Evolutionary conservation across 2,329 filamentous ascomycete species (phyloP).

Genomic region (Rhynchosporium graminicola): DNA sequence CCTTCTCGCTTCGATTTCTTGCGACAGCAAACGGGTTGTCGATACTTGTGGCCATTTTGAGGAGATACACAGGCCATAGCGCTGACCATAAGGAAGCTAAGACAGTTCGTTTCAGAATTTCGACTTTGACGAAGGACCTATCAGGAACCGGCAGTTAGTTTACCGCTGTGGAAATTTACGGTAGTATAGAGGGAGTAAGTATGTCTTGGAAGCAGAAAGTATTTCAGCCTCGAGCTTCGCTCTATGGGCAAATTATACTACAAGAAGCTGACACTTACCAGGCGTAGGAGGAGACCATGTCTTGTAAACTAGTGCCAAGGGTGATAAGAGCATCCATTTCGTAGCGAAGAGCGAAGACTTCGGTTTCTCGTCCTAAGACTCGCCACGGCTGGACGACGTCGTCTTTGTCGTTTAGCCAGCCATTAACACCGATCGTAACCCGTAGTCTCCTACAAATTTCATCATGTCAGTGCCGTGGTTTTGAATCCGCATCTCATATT

Average conservation of each 20-base stretch:
- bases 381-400: slow-evolving; percentile 82
- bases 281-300: slow-evolving; percentile 62
- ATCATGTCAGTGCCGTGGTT: not conserved
- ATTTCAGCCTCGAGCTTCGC: no score
- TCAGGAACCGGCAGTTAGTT: no score
- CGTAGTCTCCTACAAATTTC: slow-evolving; percentile 55
- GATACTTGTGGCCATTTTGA: slow-evolving; percentile 54
- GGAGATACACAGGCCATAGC: slow-evolving; percentile 51
- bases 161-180: no score
- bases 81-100: slow-evolving; percentile 47
- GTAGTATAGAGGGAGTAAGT: no score
- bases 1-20: slow-evolving; percentile 59
- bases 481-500: not conserved
- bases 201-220: no score
- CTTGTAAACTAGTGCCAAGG: slow-evolving; percentile 71
- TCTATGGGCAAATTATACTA: no score
- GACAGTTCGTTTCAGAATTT: slow-evolving; percentile 60
- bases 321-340: slow-evolving; percentile 77
- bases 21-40: slow-evolving; percentile 65
- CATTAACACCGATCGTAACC: slow-evolving; percentile 83
- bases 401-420: slow-evolving; percentile 75
- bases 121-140: slow-evolving; percentile 54
- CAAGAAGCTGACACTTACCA: slow-evolving; percentile 41
- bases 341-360: slow-evolving; percentile 82
- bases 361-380: slow-evolving; percentile 67